Evolutionary conservation across 2,329 filamentous ascomycete species (phyloP).

Genomic region (Ophiocordyceps australis): DNA sequence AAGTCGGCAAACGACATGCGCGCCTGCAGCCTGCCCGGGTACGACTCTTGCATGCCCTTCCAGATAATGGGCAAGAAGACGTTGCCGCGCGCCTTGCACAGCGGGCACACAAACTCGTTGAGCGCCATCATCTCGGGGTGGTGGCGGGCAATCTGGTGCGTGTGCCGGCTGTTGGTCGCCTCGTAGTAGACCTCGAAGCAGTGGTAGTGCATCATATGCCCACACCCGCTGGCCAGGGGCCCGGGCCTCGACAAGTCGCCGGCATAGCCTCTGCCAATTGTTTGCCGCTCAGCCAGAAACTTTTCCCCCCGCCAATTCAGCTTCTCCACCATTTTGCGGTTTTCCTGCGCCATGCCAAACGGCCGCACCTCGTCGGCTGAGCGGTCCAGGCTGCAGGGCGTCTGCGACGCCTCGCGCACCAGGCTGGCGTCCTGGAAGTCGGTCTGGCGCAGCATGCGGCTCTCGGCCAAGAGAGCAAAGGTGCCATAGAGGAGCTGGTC

Average conservation of each 20-base stretch:
- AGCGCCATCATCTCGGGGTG: slow-evolving; percentile 67
- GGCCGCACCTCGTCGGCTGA: slow-evolving; percentile 71
- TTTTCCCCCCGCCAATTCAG: slow-evolving; percentile 53
- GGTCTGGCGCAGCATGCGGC: slow-evolving; percentile 72
- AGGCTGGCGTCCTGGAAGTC: slow-evolving; percentile 67
- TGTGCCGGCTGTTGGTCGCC: slow-evolving; percentile 68
- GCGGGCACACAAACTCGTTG: slow-evolving; percentile 87
- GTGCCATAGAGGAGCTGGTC: slow-evolving; percentile 81
- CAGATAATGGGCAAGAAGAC: slow-evolving; percentile 88
- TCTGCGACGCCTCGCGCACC: slow-evolving; percentile 64
- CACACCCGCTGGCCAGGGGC: slow-evolving; percentile 78
- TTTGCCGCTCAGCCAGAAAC: slow-evolving; percentile 58
- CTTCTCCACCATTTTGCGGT: slow-evolving; percentile 60
- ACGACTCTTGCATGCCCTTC: slow-evolving; percentile 78
- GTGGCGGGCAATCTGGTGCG: slow-evolving; percentile 82
- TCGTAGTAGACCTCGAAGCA: slow-evolving; percentile 89
- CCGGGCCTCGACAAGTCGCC: slow-evolving; percentile 47
- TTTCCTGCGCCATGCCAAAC: slow-evolving; percentile 81
- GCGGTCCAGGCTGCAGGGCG: slow-evolving; percentile 66
- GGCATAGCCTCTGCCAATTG: slow-evolving; percentile 79
- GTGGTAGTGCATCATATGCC: slow-evolving; percentile 95
- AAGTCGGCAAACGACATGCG: slow-evolving; percentile 47
- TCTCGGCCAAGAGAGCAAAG: slow-evolving; percentile 78
- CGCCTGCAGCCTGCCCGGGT: slow-evolving; percentile 52
- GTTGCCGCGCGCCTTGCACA: slow-evolving; percentile 94